Base-by-base conservation (phyloP, 2,329 filamentous ascomycete species). In the Phialemoniopsis sp. region DNA sequence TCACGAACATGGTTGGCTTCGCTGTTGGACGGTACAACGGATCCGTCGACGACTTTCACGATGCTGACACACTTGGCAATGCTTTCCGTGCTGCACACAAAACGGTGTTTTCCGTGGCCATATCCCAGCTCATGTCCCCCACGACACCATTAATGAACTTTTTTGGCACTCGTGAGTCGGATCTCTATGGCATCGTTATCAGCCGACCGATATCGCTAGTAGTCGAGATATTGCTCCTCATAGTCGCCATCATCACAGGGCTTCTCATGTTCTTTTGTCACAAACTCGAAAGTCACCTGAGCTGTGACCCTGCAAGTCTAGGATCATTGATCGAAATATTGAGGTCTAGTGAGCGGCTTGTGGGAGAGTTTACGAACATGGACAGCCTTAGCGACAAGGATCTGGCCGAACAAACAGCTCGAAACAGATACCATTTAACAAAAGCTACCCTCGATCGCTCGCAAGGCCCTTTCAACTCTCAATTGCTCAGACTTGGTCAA, bases 1-100 rank as follows among this genome's bases (percentile, higher is more conserved):
- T 52, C 0, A 56, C 57, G 0, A 57, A 55, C 3, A 58, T 66
- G 60, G 54, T 59, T 0, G 62, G 59, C 0, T 63, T 55, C 34
- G 63, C 57, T 0, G 13, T 65, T 0, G 61, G 54, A 3, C 44
- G 47, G 0, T 38, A 45, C 0, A 41, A 56, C 5, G 47, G 50
- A 2, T 57, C 56, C 13, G 17, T 64, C 0, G 19, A 41, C 0
- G 34, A 41, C 2, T 46, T 47, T 8, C 2, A 18, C 12, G 29
- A 47, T 21, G 14, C 35, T 1, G 14, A 36, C 3, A 19, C 29
- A 0, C 9, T 53, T 6, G 40, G 36, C 1, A 8, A 48, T 0
- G 36, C 49, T 0, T 64, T 53, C 12, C 13, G 39, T 1, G 31
- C 40, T 0, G 56, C 57, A 0, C 61, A 64, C 17, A 46, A 54